These are phyloP conservation scores for Elsinoe necatrix DNA, from an alignment of 2,329 filamentous ascomycete genomes.

Conservation along the genomic window DNA sequence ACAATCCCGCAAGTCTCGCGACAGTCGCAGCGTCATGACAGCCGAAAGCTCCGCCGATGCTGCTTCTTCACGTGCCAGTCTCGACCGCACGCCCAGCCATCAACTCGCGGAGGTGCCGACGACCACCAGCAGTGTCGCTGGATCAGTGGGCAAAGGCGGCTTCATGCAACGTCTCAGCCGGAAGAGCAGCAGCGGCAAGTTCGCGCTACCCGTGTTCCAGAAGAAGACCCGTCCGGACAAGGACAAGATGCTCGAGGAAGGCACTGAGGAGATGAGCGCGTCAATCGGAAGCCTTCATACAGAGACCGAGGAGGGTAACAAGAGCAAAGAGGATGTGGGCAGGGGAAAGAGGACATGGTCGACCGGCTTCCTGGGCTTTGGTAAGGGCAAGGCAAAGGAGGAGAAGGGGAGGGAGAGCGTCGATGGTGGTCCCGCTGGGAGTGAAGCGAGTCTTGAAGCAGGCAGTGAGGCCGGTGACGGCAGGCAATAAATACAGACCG, in stretches of 20 bases:
- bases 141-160: constrained; percentile 34
- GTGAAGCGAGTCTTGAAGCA: background rate
- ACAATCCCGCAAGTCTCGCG: constrained; percentile 34
- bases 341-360: background rate
- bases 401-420: constrained; percentile 1
- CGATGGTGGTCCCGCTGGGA: background rate
- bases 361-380: background rate
- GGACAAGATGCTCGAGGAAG: constrained; percentile 29
- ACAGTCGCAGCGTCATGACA: constrained; percentile 35
- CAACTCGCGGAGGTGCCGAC: constrained; percentile 27
- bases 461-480: background rate
- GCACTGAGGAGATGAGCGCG: constrained; percentile 17
- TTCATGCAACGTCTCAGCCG: constrained; percentile 44
- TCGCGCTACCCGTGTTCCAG: constrained; percentile 32
- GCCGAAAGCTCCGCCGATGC: constrained; percentile 26
- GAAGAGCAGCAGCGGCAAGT: constrained; percentile 40
- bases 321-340: constrained; percentile 23
- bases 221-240: constrained; percentile 24
- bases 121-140: constrained; percentile 22
- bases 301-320: constrained; percentile 22
- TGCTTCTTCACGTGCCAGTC: constrained; percentile 29
- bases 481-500: background rate
- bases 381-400: background rate
- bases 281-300: constrained; percentile 30
- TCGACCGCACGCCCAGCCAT: constrained; percentile 34